phyloP scores from a whole-genome alignment of 2,329 filamentous ascomycete species.

The Alternaria postmessia region DNA sequence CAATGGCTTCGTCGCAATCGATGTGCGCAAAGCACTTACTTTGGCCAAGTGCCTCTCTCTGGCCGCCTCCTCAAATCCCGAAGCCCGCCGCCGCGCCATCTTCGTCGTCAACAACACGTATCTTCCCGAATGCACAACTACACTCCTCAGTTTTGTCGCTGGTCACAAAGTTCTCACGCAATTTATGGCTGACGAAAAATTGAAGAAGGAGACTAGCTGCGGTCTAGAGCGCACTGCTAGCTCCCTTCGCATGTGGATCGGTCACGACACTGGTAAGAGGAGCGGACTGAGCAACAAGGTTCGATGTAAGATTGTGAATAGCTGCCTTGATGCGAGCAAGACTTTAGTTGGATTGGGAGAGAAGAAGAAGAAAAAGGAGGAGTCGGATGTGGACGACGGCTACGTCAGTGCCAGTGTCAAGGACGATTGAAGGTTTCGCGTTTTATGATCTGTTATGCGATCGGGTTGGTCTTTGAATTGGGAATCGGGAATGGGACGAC shows the following conservation, averaged over 20 bases:
- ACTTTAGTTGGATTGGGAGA: constrained; percentile 50
- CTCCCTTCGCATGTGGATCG: constrained; percentile 57
- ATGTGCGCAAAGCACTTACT: constrained; percentile 65
- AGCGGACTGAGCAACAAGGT: constrained; percentile 52
- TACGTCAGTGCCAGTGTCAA: constrained; percentile 42
- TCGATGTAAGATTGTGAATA: constrained; percentile 50
- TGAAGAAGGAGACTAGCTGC: constrained; percentile 44
- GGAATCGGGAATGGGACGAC: neutral
- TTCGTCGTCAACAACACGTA: constrained; percentile 52
- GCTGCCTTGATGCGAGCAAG: constrained; percentile 55
- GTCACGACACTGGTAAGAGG: constrained; percentile 52
- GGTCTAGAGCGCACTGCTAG: constrained; percentile 56
- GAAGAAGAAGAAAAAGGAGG: constrained; percentile 16
- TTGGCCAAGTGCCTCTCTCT: constrained; percentile 67
- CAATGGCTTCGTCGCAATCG: constrained; percentile 64
- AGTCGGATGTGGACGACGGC: constrained; percentile 38
- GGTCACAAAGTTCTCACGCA: constrained; percentile 52
- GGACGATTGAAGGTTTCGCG: constrained; percentile 23
- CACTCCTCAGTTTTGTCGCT: constrained; percentile 57
- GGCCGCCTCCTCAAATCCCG: constrained; percentile 48
- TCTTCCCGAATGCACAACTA: constrained; percentile 51
- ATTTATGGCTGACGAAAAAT: constrained; percentile 45
- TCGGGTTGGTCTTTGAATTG: neutral
- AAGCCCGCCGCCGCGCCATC: constrained; percentile 51
- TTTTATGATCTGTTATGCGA: neutral